Evolutionary conservation across 2,329 filamentous ascomycete species (phyloP).

Genomic region (Ophiostoma angusticollis): DNA sequence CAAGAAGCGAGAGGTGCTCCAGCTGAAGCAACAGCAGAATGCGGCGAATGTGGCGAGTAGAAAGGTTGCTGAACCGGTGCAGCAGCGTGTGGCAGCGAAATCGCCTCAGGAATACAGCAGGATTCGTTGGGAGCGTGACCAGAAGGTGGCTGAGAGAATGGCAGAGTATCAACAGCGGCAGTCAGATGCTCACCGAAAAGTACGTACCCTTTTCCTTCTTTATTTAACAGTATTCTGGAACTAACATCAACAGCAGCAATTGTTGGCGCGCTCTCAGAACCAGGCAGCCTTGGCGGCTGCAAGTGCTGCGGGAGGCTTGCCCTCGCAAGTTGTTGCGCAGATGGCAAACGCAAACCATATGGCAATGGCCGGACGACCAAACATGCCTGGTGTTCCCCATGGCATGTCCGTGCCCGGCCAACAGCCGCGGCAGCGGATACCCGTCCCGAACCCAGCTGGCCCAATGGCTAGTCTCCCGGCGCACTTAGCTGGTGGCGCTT

Average conservation of each 20-base stretch:
- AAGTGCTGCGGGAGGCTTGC: constrained; percentile 24
- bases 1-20: constrained; percentile 77
- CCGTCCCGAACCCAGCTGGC: constrained; percentile 40
- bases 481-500: constrained; percentile 38
- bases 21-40: constrained; percentile 79
- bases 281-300: constrained; percentile 6
- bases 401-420: constrained; percentile 31
- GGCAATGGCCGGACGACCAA: constrained; percentile 27
- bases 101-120: constrained; percentile 87
- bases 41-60: constrained; percentile 65
- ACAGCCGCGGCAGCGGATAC: constrained; percentile 38
- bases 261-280: constrained; percentile 13
- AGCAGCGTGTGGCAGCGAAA: constrained; percentile 41
- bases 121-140: constrained; percentile 75
- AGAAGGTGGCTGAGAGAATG: constrained; percentile 50
- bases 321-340: constrained; percentile 29
- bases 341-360: constrained; percentile 21
- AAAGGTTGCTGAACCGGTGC: constrained; percentile 57
- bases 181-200: constrained; percentile 45
- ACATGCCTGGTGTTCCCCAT: constrained; percentile 28
- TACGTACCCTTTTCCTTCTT: constrained; percentile 21
- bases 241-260: constrained; percentile 16
- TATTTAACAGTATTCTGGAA: neutral
- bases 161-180: constrained; percentile 45
- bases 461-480: constrained; percentile 34